Evolutionary conservation across 768 basidiomycete species (phyloP), one percentile per base, ranked within the genome.

Genomic region (Xanthoconium purpureum): DNA sequence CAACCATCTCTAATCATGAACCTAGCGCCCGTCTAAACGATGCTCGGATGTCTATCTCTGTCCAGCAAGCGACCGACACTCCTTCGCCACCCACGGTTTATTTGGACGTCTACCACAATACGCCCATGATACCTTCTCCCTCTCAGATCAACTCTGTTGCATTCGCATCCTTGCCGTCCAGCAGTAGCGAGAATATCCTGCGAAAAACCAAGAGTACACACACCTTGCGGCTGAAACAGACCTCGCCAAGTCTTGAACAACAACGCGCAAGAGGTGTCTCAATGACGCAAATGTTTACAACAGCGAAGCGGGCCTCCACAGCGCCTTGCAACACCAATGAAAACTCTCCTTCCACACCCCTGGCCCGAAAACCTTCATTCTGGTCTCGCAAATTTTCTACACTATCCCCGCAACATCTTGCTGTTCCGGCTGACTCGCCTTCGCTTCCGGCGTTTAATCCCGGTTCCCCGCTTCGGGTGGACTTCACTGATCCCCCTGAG

Each of bases 301-400:
- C 79, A 28, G 52, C 66, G 12, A 84, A 84, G 62, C 77, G 74
- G 28, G 75, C 71, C n/a, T 76, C 77, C 50, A 76, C 77, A 44
- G 68, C 50, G 12, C 50, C 57, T 37, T 36, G 73, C 70, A 39
- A 61, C 57, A 57, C 68, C 59, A 39, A 61, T 30, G 58, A 50
- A 29, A 36, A 57, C 24, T 36, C 66, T 38, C 55, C 71, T 18
- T 68, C 77, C 8, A 80, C 77, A 39, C 63, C 75, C 5, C 59
- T 86, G 33, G 71, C 78, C 12, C 81, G 85, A 49, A 83, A 82
- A 66, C 64, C 83, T 11, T 89, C 88, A 7, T 88, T 89, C 63
- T 89, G 87, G 87, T 75, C 73, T 45, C 79, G 81, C 56, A 84
- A 77, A 71, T 77, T 67, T 17, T 60, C 60, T 43, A 81, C 76